Conservation (phyloP, 2,329 filamentous ascomycete species). For the Aspergillus neoniger region DNA sequence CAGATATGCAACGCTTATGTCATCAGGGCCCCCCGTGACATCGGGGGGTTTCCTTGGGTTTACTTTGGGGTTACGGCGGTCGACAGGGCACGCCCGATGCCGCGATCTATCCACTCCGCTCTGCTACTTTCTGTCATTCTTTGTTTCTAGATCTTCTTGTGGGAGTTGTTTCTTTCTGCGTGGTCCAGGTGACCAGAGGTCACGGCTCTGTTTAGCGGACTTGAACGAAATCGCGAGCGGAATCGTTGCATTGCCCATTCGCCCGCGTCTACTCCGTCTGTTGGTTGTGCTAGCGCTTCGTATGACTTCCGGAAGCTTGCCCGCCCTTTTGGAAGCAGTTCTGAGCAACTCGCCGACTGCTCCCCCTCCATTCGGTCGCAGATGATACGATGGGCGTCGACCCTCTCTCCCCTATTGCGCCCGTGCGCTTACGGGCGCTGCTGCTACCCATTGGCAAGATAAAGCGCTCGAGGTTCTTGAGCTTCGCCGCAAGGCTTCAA, state of each 20-base stretch:
- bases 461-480: constrained; percentile 74
- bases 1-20: neutral
- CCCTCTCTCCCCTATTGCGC: constrained; percentile 85
- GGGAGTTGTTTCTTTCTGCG: neutral
- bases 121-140: neutral
- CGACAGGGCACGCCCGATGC: neutral
- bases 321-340: constrained; percentile 34
- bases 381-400: constrained; percentile 78
- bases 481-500: constrained; percentile 76
- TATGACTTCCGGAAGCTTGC: constrained; percentile 28
- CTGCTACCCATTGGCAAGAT: constrained; percentile 86
- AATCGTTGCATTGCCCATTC: neutral
- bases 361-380: constrained; percentile 34
- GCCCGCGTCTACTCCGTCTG: neutral
- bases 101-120: neutral
- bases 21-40: neutral
- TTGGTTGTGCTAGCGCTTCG: constrained; percentile 12
- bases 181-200: neutral
- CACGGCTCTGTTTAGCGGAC: neutral
- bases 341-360: constrained; percentile 35
- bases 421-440: constrained; percentile 84
- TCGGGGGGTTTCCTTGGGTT: neutral
- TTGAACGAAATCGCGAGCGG: neutral
- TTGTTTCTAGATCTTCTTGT: neutral
- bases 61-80: neutral